phyloP scores from a whole-genome alignment of 176 grass and related monocot genomes.

The Zoysia pacifica region DNA sequence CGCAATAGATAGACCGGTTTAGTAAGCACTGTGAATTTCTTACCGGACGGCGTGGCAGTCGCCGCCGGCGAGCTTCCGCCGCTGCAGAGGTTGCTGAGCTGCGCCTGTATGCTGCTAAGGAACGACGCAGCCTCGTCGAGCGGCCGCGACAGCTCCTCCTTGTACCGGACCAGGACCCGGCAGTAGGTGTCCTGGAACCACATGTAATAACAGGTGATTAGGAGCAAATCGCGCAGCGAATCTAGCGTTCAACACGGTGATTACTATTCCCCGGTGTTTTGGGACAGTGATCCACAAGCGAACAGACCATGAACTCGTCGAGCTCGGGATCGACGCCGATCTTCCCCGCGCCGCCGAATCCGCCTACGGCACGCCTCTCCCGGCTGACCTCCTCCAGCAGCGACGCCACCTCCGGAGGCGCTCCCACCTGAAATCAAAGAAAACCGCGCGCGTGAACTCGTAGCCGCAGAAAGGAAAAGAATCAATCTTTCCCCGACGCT shows the following conservation, averaged over 20 bases:
- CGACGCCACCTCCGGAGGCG: constrained; percentile 69
- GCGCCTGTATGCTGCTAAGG: constrained; percentile 72
- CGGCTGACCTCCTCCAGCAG: constrained; percentile 72
- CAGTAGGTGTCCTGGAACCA: constrained; percentile 65
- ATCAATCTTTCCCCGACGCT: not conserved
- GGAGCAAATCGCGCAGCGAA: constrained; percentile 18
- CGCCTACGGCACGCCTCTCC: constrained; percentile 39
- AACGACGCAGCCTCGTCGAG: constrained; percentile 80
- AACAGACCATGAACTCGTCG: constrained; percentile 83
- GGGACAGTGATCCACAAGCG: not conserved
- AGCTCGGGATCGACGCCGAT: constrained; percentile 89
- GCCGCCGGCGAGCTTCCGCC: constrained; percentile 30
- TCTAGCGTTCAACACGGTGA: not conserved
- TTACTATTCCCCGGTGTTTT: not conserved
- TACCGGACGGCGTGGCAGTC: constrained; percentile 40
- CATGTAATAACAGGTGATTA: constrained; percentile 52
- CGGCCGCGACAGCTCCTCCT: constrained; percentile 79
- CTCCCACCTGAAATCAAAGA: constrained; percentile 61
- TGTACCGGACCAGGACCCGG: constrained; percentile 66
- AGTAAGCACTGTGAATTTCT: not conserved
- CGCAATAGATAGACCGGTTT: not conserved
- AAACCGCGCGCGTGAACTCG: not conserved
- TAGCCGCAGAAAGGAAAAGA: too few species aligned
- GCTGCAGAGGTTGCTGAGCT: constrained; percentile 78
- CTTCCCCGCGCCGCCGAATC: constrained; percentile 23